A percentile compares a stretch with the other conserved stretches of the same genome.
phyloP scores from a whole-genome alignment of 495 filamentous ascomycete species.

The Penicillium steckii region DNA sequence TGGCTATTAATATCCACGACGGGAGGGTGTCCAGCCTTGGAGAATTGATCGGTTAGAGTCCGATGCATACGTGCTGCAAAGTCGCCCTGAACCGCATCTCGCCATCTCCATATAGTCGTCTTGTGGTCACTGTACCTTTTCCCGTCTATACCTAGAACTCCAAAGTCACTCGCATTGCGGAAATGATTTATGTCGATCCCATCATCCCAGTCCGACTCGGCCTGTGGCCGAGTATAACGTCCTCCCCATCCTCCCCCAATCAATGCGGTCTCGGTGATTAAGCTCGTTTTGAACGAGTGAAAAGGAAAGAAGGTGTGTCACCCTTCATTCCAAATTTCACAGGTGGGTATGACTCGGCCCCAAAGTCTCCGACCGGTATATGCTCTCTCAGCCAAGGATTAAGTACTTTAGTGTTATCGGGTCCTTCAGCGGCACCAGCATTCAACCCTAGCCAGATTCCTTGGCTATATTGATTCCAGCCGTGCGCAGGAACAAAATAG shows the following conservation, averaged over 20 bases:
- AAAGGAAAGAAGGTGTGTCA: conserved; percentile 43
- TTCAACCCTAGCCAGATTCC: conserved; percentile 44
- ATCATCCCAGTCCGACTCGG: conserved; percentile 8
- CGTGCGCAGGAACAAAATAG: conserved; percentile 44
- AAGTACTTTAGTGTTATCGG: conserved; percentile 31
- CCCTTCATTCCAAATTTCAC: conserved; percentile 41
- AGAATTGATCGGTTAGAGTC: conserved; percentile 26
- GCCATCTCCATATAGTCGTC: conserved; percentile 48
- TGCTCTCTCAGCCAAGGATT: conserved; percentile 39
- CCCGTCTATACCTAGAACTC: conserved; percentile 20
- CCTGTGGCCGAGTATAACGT: conserved; percentile 4
- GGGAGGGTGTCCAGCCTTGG: conserved; percentile 34
- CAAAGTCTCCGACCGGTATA: conserved; percentile 44
- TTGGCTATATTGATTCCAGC: conserved; percentile 39
- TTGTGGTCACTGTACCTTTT: conserved; percentile 28
- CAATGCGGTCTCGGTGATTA: conserved; percentile 32
- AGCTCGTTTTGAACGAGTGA: conserved; percentile 46
- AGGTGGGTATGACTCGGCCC: conserved; percentile 34
- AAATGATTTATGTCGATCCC: conserved; percentile 23
- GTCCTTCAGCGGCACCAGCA: conserved; percentile 38
- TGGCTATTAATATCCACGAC: conserved; percentile 37
- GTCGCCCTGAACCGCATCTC: conserved; percentile 43
- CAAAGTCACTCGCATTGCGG: conserved; percentile 34
- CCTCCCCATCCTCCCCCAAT: conserved; percentile 43
- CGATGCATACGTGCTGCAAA: conserved; percentile 47